Evolutionary conservation across 192 early-diverging fungal species (phyloP), one percentile per base, ranked within the genome.

Genomic region (Linnemannia schmuckeri): DNA sequence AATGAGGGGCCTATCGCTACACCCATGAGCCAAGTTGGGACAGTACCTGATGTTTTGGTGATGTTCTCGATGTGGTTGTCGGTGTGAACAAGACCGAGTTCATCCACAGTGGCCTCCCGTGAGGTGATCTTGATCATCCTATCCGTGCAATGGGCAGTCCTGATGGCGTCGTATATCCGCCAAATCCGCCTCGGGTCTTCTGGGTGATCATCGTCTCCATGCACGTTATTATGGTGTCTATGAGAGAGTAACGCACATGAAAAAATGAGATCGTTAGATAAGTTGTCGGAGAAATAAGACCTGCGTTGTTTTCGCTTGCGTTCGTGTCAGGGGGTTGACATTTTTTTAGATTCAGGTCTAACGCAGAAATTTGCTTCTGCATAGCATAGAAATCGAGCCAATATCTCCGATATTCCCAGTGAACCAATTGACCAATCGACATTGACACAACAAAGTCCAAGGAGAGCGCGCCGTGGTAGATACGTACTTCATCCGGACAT

Each of bases 111-210:
- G 3, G 90, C 91, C 63, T 92, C 90, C 27, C 89, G 76, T n/a
- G 88, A 82, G 27, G 74, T 22, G 49, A 94, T 90, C 27, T 88
- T 83, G 41, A 82, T 44, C 80, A 91, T 93, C 74, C 89, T 82
- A 9, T 91, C 83, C 17, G 94, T 78, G 52, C 90, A 85, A 10
- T 90, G 89, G 22, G 91, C 76, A 4, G 82, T 76, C 27, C 88
- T 77, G 2, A 96, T 80, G 1, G 90, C 90, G 38, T 92, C 88
- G 80, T 91, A 92, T 41, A 96, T 95, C 82, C 90, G 88, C 83
- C 91, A 93, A 30, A 94, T 95, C 22, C 95, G 92, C 27, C 89
- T 88, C 4, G 95, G 95, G 79, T 95, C 93, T 68, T 96, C 95
- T 12, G 95, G 95, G 75, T 96, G 95, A 63, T 91, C 88, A 49